Conservation (phyloP, 2,329 filamentous ascomycete species). For the Neonectria magnoliae region DNA sequence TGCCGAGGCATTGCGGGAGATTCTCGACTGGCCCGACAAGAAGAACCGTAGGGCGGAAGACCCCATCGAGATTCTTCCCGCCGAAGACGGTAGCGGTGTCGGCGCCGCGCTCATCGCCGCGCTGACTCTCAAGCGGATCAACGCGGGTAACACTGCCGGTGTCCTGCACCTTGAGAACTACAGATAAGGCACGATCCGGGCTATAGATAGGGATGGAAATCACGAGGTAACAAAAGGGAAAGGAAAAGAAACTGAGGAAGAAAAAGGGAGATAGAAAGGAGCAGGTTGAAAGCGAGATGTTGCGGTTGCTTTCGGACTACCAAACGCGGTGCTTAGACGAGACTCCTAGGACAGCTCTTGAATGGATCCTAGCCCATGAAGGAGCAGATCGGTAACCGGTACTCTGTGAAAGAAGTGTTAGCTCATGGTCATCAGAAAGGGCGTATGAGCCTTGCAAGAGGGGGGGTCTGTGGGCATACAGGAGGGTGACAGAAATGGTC, state of each 20-base stretch:
- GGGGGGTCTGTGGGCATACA: too few species aligned
- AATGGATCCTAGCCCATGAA: slow-evolving; percentile 68
- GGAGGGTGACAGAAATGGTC: too few species aligned
- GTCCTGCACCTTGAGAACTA: slow-evolving; percentile 74
- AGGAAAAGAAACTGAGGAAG: slow-evolving; percentile 28
- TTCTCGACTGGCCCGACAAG: slow-evolving; percentile 89
- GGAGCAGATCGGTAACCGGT: slow-evolving; percentile 77
- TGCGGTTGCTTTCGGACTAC: slow-evolving; percentile 17
- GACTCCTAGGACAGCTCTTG: slow-evolving; percentile 8
- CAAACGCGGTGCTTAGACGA: slow-evolving; percentile 17
- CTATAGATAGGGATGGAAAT: slow-evolving; percentile 26
- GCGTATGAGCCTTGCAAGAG: too few species aligned
- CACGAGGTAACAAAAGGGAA: slow-evolving; percentile 32
- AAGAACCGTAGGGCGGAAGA: slow-evolving; percentile 77
- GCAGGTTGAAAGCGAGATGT: slow-evolving; percentile 3
- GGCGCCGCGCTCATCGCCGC: slow-evolving; percentile 93
- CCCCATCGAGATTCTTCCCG: slow-evolving; percentile 85
- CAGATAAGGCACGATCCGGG: slow-evolving; percentile 37
- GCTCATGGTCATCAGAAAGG: not conserved
- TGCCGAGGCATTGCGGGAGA: slow-evolving; percentile 89
- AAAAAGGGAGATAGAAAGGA: slow-evolving; percentile 29
- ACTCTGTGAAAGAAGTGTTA: slow-evolving; percentile 59
- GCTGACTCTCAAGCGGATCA: slow-evolving; percentile 71
- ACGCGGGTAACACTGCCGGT: slow-evolving; percentile 70
- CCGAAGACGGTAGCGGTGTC: slow-evolving; percentile 97